Percentiles rank a stretch among this genome's conserved stretches.
Conservation (phyloP, 2,329 filamentous ascomycete species). For the Ambrosiella xylebori region DNA sequence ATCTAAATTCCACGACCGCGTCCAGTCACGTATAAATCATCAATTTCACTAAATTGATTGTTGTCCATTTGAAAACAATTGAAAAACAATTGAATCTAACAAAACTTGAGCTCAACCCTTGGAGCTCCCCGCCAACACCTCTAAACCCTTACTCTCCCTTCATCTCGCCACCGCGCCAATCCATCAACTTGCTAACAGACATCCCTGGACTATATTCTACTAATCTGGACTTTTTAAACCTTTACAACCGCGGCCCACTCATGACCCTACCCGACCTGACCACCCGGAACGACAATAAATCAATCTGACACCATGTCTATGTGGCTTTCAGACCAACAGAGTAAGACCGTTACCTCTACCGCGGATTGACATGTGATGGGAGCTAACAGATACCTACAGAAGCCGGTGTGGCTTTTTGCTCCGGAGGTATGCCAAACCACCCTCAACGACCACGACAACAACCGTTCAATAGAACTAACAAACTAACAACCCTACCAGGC, state of each 20-base stretch:
- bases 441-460: background rate
- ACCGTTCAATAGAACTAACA: too few species aligned
- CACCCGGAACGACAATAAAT: background rate
- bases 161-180: background rate
- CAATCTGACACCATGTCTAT: constrained; percentile 45
- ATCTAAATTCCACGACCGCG: background rate
- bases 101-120: background rate
- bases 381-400: constrained; percentile 36
- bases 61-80: background rate
- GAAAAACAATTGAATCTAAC: too few species aligned
- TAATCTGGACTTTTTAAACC: background rate
- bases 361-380: background rate
- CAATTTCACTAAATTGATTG: too few species aligned
- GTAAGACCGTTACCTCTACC: constrained; percentile 29
- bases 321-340: constrained; percentile 94
- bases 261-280: background rate
- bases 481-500: constrained; percentile 33
- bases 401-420: constrained; percentile 94
- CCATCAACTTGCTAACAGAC: background rate
- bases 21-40: too few species aligned
- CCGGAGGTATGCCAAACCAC: constrained; percentile 54
- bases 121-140: background rate
- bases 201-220: too few species aligned
- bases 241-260: background rate
- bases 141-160: background rate